phyloP scores from a whole-genome alignment of 139 green algal species.

The Closterium sp. region DNA sequence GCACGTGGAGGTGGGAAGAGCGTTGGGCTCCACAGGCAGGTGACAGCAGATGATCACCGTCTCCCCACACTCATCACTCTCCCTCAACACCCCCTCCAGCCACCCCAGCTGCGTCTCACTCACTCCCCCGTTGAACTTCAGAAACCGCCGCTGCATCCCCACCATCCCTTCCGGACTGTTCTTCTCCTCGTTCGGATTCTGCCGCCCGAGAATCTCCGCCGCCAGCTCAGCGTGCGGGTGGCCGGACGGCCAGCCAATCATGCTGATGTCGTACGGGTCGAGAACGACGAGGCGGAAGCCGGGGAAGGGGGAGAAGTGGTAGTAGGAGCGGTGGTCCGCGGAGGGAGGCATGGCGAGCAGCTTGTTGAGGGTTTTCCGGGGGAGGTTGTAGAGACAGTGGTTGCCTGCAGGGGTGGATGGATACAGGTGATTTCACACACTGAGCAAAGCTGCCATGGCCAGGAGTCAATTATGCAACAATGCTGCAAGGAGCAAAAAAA shows the following conservation, averaged over 20 bases:
- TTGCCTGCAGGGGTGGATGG: slow-evolving; percentile 67
- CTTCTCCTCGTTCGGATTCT: slow-evolving; percentile 54
- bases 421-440: neutral
- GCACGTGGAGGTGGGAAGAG: neutral
- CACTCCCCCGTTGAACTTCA: slow-evolving; percentile 77
- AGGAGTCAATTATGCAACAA: neutral
- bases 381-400: slow-evolving; percentile 77
- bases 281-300: slow-evolving; percentile 68
- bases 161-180: slow-evolving; percentile 47
- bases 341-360: slow-evolving; percentile 39
- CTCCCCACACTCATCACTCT: slow-evolving; percentile 15
- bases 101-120: slow-evolving; percentile 70
- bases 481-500: neutral
- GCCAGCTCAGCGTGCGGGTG: slow-evolving; percentile 41
- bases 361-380: slow-evolving; percentile 46
- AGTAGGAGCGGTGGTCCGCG: slow-evolving; percentile 61
- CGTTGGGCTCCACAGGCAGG: slow-evolving; percentile 17
- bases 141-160: slow-evolving; percentile 62
- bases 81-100: slow-evolving; percentile 54
- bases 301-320: slow-evolving; percentile 61
- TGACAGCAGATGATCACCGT: slow-evolving; percentile 42
- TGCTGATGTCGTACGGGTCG: slow-evolving; percentile 73
- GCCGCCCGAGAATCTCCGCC: slow-evolving; percentile 8
- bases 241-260: slow-evolving; percentile 48
- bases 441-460: neutral